phyloP scores from a whole-genome alignment of 2,329 filamentous ascomycete species.

The Juglanconis juglandina region DNA sequence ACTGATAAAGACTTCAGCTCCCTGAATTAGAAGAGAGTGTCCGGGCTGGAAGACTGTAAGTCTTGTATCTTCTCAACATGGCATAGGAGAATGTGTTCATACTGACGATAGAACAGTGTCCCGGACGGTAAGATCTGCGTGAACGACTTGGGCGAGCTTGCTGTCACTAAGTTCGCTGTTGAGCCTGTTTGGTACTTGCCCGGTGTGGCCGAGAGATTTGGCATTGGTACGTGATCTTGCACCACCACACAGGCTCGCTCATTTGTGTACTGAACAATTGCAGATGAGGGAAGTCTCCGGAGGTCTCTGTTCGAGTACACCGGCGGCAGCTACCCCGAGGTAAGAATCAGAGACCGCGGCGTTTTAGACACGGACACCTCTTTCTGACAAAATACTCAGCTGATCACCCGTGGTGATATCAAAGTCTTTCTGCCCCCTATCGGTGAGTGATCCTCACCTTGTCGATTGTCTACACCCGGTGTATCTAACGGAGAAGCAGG shows the following conservation, averaged over 20 bases:
- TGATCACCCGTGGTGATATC: constrained; percentile 91
- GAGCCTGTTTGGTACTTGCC: constrained; percentile 90
- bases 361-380: constrained; percentile 20
- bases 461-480: constrained; percentile 3
- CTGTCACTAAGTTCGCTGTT: constrained; percentile 94
- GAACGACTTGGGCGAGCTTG: constrained; percentile 80
- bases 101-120: constrained; percentile 36
- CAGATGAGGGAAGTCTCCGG: constrained; percentile 80
- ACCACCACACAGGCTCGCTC: constrained; percentile 3
- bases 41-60: constrained; percentile 67
- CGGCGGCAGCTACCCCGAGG: constrained; percentile 90
- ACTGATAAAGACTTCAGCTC: constrained; percentile 42
- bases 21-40: constrained; percentile 92
- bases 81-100: neutral
- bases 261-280: constrained; percentile 25
- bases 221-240: constrained; percentile 59
- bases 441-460: constrained; percentile 40
- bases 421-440: constrained; percentile 96
- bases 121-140: constrained; percentile 87
- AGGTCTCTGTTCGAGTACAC: constrained; percentile 91
- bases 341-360: constrained; percentile 23
- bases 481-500: constrained; percentile 39
- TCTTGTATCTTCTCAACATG: constrained; percentile 7
- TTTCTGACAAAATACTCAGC: constrained; percentile 31
- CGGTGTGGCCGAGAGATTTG: constrained; percentile 87